Evolutionary conservation across 1,139 yeast species (phyloP).

Genomic region (Casaregolazyma suthepensis): DNA sequence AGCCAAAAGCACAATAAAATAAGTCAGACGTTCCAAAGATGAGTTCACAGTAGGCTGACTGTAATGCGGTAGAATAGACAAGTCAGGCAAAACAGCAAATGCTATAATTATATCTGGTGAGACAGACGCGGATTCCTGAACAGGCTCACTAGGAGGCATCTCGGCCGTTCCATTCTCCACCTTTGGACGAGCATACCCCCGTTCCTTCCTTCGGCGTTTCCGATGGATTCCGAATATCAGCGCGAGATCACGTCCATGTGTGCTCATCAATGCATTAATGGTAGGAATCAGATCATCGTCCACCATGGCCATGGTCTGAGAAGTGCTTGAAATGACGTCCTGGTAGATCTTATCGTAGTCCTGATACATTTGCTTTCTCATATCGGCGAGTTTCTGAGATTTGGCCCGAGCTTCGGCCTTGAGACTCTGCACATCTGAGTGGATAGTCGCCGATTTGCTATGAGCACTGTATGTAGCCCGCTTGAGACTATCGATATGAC

Average conservation of each 20-base stretch:
- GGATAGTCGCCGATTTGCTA: constrained; percentile 7
- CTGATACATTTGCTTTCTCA: constrained; percentile 5
- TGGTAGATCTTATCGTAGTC: constrained; percentile 3
- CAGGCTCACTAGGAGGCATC: not conserved
- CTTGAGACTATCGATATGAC: constrained; percentile 6
- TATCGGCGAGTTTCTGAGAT: constrained; percentile 4
- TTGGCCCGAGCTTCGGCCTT: constrained; percentile 10
- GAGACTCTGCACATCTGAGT: constrained; percentile 7
- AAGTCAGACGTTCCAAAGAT: constrained; percentile 31
- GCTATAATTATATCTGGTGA: constrained; percentile 24
- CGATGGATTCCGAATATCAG: constrained; percentile 16
- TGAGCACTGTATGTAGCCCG: constrained; percentile 7
- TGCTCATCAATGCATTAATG: constrained; percentile 7
- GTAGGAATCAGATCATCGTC: constrained; percentile 1
- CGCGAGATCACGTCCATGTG: constrained; percentile 13
- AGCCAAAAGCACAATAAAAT: constrained; percentile 27
- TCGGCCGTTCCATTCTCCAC: constrained; percentile 10
- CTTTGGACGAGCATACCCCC: constrained; percentile 5
- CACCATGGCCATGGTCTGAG: not conserved
- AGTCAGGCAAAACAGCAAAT: constrained; percentile 29
- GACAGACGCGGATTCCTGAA: constrained; percentile 11
- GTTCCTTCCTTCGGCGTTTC: constrained; percentile 12
- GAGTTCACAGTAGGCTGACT: constrained; percentile 26
- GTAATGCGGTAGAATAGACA: constrained; percentile 27
- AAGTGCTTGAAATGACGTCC: constrained; percentile 7